Evolutionary conservation across 75 land plant genomes (phyloP).

Genomic region (Isoetes taiwanensis): DNA sequence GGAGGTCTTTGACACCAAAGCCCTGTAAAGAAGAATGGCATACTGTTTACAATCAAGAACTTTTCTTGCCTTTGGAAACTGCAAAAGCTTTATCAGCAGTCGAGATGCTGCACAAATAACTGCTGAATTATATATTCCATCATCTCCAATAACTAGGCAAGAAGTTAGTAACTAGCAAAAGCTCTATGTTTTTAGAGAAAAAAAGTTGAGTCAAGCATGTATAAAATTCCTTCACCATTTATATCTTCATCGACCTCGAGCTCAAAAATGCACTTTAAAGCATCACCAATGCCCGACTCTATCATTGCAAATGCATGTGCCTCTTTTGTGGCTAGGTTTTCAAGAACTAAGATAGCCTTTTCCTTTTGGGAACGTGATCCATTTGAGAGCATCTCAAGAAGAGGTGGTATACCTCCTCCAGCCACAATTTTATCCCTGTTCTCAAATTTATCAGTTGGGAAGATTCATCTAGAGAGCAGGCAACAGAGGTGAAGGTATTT

Average conservation of each 20-base stretch:
- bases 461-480: too few species aligned
- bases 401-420: slow-evolving; percentile 24
- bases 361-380: slow-evolving; percentile 29
- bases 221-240: neutral
- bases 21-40: slow-evolving; percentile 17
- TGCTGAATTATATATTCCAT: slow-evolving; percentile 26
- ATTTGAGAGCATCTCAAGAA: slow-evolving; percentile 39
- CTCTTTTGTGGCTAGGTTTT: slow-evolving; percentile 35
- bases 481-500: too few species aligned
- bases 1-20: slow-evolving; percentile 23
- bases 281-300: slow-evolving; percentile 34
- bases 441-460: too few species aligned
- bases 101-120: slow-evolving; percentile 45
- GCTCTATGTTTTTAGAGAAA: neutral
- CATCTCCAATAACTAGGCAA: neutral
- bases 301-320: slow-evolving; percentile 14
- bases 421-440: slow-evolving; percentile 40
- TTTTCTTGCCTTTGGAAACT: slow-evolving; percentile 17
- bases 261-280: slow-evolving; percentile 32
- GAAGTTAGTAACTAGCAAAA: neutral
- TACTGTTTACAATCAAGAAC: slow-evolving; percentile 18
- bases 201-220: neutral
- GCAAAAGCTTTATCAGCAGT: slow-evolving; percentile 38
- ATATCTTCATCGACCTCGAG: slow-evolving; percentile 31
- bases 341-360: slow-evolving; percentile 62